Conservation (phyloP, 164 flowering plant genomes). For the Nymphaea thermarum region DNA sequence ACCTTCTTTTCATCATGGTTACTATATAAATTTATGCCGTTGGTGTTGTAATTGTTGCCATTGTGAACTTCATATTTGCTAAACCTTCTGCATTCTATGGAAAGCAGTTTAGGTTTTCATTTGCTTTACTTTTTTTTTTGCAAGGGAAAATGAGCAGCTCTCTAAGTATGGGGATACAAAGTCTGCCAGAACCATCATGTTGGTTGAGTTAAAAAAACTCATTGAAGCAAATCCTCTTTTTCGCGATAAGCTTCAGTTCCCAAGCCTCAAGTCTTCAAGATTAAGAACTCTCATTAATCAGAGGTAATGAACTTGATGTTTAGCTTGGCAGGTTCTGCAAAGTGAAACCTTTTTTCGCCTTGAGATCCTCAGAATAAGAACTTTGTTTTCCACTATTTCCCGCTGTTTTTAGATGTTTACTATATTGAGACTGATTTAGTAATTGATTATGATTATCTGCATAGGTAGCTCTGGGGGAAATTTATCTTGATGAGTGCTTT, state of each 20-base stretch:
- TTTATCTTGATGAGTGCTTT: too few species aligned
- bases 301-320: constrained; percentile 29
- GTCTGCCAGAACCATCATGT: constrained; percentile 71
- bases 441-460: too few species aligned
- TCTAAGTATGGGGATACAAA: constrained; percentile 83
- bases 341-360: background rate
- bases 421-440: too few species aligned
- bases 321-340: background rate
- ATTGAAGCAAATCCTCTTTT: constrained; percentile 85
- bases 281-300: constrained; percentile 70
- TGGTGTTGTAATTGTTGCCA: background rate
- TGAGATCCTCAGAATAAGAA: background rate
- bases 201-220: constrained; percentile 71
- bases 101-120: background rate
- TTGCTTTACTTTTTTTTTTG: background rate
- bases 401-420: too few species aligned
- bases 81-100: background rate
- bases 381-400: too few species aligned
- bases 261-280: constrained; percentile 60
- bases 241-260: constrained; percentile 75
- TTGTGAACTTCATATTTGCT: background rate
- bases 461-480: too few species aligned
- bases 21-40: background rate
- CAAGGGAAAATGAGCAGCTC: constrained; percentile 75
- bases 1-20: background rate